phyloP scores from a whole-genome alignment of 2,329 filamentous ascomycete species.

The Alternaria ventricosa region DNA sequence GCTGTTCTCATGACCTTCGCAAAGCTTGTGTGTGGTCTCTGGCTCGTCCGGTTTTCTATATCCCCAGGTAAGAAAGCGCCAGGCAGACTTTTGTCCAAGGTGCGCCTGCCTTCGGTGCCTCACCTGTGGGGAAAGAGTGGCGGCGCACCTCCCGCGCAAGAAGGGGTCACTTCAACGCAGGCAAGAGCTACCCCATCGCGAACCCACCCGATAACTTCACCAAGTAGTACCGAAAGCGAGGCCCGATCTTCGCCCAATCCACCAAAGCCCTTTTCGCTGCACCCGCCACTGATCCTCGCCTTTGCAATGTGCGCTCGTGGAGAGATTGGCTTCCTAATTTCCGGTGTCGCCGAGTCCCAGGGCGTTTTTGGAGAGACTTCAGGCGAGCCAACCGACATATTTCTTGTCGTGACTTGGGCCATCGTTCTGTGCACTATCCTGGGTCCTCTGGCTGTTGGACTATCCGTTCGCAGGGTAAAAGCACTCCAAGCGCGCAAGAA shows the following conservation, averaged over 20 bases:
- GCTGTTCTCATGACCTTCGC: slow-evolving; percentile 70
- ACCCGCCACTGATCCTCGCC: slow-evolving; percentile 71
- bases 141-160: not conserved
- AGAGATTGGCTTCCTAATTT: slow-evolving; percentile 80
- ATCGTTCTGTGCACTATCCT: slow-evolving; percentile 64
- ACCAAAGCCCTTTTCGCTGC: slow-evolving; percentile 65
- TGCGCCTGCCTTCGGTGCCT: slow-evolving; percentile 29
- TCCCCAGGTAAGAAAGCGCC: slow-evolving; percentile 12
- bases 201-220: not conserved
- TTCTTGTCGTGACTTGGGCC: slow-evolving; percentile 63
- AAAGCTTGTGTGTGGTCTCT: slow-evolving; percentile 52
- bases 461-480: slow-evolving; percentile 57
- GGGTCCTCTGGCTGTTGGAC: slow-evolving; percentile 60
- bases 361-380: slow-evolving; percentile 52
- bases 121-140: slow-evolving; percentile 33
- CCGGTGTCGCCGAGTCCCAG: slow-evolving; percentile 67
- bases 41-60: slow-evolving; percentile 48
- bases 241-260: slow-evolving; percentile 23
- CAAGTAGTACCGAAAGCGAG: slow-evolving; percentile 6
- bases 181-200: slow-evolving; percentile 1
- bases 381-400: slow-evolving; percentile 53
- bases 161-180: not conserved
- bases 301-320: slow-evolving; percentile 77
- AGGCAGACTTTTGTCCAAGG: slow-evolving; percentile 11
- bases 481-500: slow-evolving; percentile 47